These are phyloP conservation scores for Lachnellula suecica DNA, from an alignment of 2,329 filamentous ascomycete genomes.

Conservation along the genomic window DNA sequence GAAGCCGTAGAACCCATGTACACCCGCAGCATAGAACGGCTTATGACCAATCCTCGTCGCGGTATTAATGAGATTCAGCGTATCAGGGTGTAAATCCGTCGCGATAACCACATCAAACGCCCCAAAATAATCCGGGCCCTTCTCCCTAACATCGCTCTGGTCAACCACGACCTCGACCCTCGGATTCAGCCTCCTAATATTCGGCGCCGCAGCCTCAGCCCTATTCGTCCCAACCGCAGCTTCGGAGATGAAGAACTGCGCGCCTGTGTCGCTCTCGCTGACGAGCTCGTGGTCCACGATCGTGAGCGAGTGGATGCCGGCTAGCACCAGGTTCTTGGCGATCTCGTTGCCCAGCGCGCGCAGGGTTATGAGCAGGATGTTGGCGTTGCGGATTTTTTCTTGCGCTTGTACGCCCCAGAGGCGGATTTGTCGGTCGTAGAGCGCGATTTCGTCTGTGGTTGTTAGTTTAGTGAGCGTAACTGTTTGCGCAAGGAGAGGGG, in stretches of 20 bases:
- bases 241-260: slow-evolving; percentile 75
- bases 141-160: slow-evolving; percentile 62
- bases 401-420: slow-evolving; percentile 97
- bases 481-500: background rate
- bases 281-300: slow-evolving; percentile 78
- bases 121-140: slow-evolving; percentile 72
- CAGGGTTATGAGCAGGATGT: slow-evolving; percentile 85
- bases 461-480: background rate
- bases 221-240: slow-evolving; percentile 78
- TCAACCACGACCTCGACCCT: slow-evolving; percentile 77
- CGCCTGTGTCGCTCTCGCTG: slow-evolving; percentile 75
- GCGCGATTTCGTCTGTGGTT: slow-evolving; percentile 80
- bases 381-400: slow-evolving; percentile 84
- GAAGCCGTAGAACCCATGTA: slow-evolving; percentile 90
- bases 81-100: slow-evolving; percentile 77
- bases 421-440: slow-evolving; percentile 96
- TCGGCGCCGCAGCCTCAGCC: slow-evolving; percentile 74
- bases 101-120: slow-evolving; percentile 85
- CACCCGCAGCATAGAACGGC: slow-evolving; percentile 85
- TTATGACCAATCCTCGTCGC: slow-evolving; percentile 75
- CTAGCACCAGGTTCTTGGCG: slow-evolving; percentile 94
- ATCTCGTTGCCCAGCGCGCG: slow-evolving; percentile 90
- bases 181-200: slow-evolving; percentile 84
- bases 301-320: slow-evolving; percentile 87
- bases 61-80: slow-evolving; percentile 79